These are phyloP conservation scores for Acer campestre DNA, from an alignment of 345 rosid genomes.

Conservation along the genomic window DNA sequence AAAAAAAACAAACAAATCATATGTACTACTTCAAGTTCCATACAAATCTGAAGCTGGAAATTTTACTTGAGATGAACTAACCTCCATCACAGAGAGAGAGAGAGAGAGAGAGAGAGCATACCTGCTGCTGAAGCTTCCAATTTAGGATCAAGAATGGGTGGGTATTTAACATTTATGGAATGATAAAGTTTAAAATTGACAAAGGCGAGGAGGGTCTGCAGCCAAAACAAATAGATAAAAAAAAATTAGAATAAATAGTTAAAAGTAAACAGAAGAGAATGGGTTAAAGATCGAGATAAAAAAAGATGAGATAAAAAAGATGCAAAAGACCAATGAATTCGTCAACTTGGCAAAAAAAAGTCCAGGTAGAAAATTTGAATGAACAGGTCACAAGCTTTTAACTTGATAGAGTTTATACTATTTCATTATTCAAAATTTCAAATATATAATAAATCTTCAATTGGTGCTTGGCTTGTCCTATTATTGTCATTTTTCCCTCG, in stretches of 20 bases:
- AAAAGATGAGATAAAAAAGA: background rate
- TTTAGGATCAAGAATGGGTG: conserved; percentile 86
- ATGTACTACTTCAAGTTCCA: background rate
- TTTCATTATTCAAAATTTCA: background rate
- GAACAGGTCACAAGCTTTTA: background rate
- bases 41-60: background rate
- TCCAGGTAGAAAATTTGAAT: background rate
- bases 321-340: background rate
- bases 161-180: conserved; percentile 78
- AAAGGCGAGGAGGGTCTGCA: conserved; percentile 92
- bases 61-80: background rate
- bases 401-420: background rate
- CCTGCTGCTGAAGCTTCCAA: conserved; percentile 96
- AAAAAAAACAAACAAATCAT: background rate
- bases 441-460: no score
- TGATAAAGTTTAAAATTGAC: conserved; percentile 81
- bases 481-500: no score
- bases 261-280: background rate
- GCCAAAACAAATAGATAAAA: conserved; percentile 10
- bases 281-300: background rate
- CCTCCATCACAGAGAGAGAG: background rate
- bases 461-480: no score
- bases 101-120: conserved; percentile 22
- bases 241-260: conserved; percentile 6
- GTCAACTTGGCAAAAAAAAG: background rate